Percentiles rank a stretch among this genome's conserved stretches.
Evolutionary conservation across 2,329 filamentous ascomycete species (phyloP).

Genomic region (Penicillium thymicola): DNA sequence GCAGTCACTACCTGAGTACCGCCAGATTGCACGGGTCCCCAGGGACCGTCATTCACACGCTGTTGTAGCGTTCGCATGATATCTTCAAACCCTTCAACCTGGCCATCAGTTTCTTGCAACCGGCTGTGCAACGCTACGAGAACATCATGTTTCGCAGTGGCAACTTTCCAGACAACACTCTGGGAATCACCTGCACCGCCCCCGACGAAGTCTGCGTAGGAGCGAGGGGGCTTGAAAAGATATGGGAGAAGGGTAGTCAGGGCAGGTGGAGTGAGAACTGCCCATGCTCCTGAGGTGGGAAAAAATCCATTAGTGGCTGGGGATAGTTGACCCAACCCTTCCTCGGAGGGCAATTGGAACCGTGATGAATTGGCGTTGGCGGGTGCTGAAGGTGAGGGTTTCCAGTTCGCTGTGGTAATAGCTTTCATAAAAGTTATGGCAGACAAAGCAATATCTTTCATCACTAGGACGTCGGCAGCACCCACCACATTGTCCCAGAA

Average conservation of each 20-base stretch:
- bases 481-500: conserved; percentile 53
- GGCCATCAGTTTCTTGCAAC: conserved; percentile 39
- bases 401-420: conserved; percentile 56
- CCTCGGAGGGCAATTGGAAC: conserved; percentile 43
- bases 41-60: conserved; percentile 42
- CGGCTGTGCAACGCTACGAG: conserved; percentile 48
- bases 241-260: conserved; percentile 53
- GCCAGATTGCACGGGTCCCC: conserved; percentile 35
- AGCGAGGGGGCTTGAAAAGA: conserved; percentile 55
- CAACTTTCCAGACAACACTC: conserved; percentile 56
- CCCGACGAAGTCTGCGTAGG: conserved; percentile 57
- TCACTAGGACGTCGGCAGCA: conserved; percentile 56
- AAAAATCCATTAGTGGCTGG: conserved; percentile 35
- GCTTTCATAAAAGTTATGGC: conserved; percentile 52
- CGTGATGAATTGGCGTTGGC: conserved; percentile 20
- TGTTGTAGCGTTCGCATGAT: conserved; percentile 40
- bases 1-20: conserved; percentile 37
- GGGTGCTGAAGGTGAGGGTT: conserved; percentile 34
- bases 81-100: conserved; percentile 37
- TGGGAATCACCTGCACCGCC: conserved; percentile 55
- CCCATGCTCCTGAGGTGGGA: conserved; percentile 48
- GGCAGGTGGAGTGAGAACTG: conserved; percentile 52
- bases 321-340: conserved; percentile 36
- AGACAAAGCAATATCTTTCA: conserved; percentile 56
- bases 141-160: conserved; percentile 56